Base-by-base conservation (phyloP, 2,329 filamentous ascomycete species). In the Beauveria sp. region DNA sequence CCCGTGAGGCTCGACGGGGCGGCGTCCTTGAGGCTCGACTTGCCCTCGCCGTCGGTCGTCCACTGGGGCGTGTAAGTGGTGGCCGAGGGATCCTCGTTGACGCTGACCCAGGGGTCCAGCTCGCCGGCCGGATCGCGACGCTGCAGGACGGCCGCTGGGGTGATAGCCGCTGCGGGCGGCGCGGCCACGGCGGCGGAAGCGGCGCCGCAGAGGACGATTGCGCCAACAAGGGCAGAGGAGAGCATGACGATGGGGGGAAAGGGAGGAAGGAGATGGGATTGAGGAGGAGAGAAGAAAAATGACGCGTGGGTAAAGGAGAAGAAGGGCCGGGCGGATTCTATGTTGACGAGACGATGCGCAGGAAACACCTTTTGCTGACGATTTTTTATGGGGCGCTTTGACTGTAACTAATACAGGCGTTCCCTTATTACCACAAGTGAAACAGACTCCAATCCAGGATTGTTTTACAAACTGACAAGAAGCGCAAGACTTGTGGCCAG, bases 41-140 rank as follows among this genome's bases (percentile, higher is more conserved):
- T 76, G 55, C 80, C 81, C 64, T 71, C 69, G 43, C 48, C 66
- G 63, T 80, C 67, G 26, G 79, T 80, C 50, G 75, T 80, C 34
- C 74, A 65, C 14, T 76, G 71, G 14, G 82, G 81, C 12, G 81
- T 84, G 62, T 79, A 71, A 10, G 81, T 84, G 51, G 69, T 73
- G 24, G 80, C 76, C 40, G 70, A 71, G 65, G 78, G 79, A 48
- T 79, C 73, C 55, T 76, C 74, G 67, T 78, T 73, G 63, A 84
- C 78, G 4, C 73, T 76, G 52, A 84, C 78, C 82, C 82, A 85
- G 40, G 77, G 74, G 22, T 75, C 76, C 6, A 76, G 75, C 47
- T 72, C 70, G n/a, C 68, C 69, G 52, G 71, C 66, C 51, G 69
- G 65, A 61, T 66, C 64, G 34, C 70, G 59, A 53, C 63, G 57